Evolutionary conservation across 306 rosid genomes (phyloP).

Genomic region (Begonia loranthoides): DNA sequence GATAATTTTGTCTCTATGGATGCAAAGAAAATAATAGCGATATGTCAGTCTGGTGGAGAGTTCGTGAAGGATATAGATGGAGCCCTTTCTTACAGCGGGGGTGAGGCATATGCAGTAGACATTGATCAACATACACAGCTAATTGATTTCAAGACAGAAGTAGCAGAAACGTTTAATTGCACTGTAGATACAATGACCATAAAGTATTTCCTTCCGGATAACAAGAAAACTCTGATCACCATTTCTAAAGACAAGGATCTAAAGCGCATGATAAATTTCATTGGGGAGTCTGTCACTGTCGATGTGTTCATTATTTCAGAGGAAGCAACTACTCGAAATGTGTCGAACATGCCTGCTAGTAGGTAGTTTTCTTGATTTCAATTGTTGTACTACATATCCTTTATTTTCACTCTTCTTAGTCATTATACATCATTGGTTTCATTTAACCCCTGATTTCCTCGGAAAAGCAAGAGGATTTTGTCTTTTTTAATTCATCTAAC

Average conservation of each 20-base stretch:
- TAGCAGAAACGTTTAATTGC: slow-evolving; percentile 64
- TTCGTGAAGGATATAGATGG: slow-evolving; percentile 71
- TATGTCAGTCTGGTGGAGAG: slow-evolving; percentile 88
- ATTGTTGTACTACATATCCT: slow-evolving; percentile 9
- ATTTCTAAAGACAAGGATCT: slow-evolving; percentile 89
- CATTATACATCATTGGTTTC: too few species aligned
- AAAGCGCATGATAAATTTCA: slow-evolving; percentile 81
- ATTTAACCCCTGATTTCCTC: background rate
- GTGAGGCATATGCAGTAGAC: slow-evolving; percentile 83
- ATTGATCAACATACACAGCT: slow-evolving; percentile 56
- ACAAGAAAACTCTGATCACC: slow-evolving; percentile 79
- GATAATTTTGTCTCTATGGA: slow-evolving; percentile 31
- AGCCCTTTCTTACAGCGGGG: slow-evolving; percentile 60
- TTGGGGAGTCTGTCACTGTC: slow-evolving; percentile 52
- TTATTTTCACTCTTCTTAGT: background rate
- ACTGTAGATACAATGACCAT: slow-evolving; percentile 40
- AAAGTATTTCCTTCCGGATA: slow-evolving; percentile 90
- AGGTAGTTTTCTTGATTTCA: slow-evolving; percentile 43
- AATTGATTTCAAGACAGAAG: slow-evolving; percentile 63
- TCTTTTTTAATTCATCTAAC: too few species aligned
- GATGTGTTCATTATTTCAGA: slow-evolving; percentile 62
- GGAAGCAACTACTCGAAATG: slow-evolving; percentile 52
- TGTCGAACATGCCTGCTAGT: slow-evolving; percentile 76
- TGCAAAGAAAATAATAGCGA: slow-evolving; percentile 68
- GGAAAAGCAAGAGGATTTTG: too few species aligned